These are phyloP conservation scores for Iris macrosiphon DNA, from an alignment of 106 monocot genomes.

Conservation along the genomic window DNA sequence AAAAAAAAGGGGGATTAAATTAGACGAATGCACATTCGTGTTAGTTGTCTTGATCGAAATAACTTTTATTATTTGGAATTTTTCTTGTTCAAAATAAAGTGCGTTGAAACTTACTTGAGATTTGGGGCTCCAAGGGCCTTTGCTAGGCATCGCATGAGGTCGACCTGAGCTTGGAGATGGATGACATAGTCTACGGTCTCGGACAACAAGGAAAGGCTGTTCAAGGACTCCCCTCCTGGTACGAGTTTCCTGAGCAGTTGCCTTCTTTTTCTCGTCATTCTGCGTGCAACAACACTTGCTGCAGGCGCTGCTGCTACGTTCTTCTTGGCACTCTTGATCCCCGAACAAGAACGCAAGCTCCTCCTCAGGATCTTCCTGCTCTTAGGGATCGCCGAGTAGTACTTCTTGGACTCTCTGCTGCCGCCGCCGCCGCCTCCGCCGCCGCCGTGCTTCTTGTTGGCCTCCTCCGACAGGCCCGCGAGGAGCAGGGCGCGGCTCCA, in stretches of 20 bases:
- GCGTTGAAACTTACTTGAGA: too few species aligned
- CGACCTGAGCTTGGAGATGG: slow-evolving; percentile 56
- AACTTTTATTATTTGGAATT: too few species aligned
- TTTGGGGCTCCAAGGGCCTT: slow-evolving; percentile 15
- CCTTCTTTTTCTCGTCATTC: slow-evolving; percentile 46
- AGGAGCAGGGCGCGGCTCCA: slow-evolving; percentile 63
- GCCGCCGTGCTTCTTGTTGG: slow-evolving; percentile 1
- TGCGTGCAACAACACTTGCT: slow-evolving; percentile 23
- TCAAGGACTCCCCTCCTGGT: slow-evolving; percentile 50
- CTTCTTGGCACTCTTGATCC: background rate
- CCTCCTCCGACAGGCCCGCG: slow-evolving; percentile 10
- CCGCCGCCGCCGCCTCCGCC: background rate
- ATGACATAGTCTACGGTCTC: slow-evolving; percentile 65
- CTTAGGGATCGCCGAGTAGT: background rate
- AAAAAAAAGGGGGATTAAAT: too few species aligned
- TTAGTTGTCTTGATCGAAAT: too few species aligned
- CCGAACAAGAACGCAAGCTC: background rate
- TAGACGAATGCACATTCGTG: too few species aligned
- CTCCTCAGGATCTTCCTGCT: slow-evolving; percentile 28
- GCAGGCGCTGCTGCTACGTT: background rate
- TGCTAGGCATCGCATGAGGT: slow-evolving; percentile 43
- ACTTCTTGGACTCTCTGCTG: too few species aligned
- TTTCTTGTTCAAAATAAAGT: too few species aligned
- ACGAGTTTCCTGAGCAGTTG: slow-evolving; percentile 44
- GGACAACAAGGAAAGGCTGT: slow-evolving; percentile 35